Percentiles rank a stretch among this genome's conserved stretches.
Conservation (phyloP, 2,329 filamentous ascomycete genomes). For the Exophiala spinifera region DNA sequence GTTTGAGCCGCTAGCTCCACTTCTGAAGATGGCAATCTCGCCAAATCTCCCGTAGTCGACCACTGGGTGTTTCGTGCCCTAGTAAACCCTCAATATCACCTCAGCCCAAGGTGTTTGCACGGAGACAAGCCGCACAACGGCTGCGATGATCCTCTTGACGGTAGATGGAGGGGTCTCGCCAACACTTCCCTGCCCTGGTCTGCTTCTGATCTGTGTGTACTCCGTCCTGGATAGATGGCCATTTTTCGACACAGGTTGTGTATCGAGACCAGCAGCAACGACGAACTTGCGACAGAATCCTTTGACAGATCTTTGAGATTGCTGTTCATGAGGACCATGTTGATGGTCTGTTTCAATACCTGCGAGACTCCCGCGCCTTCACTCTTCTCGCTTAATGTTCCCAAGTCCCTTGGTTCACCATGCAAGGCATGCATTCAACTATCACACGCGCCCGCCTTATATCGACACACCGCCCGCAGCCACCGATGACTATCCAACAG, state of each 20-base stretch:
- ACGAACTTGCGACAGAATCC: constrained; percentile 5
- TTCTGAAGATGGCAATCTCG: constrained; percentile 18
- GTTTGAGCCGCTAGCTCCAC: not conserved
- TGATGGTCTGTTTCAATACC: not conserved
- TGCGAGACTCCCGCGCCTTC: not conserved
- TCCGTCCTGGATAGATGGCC: no score
- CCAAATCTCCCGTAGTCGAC: constrained; percentile 12
- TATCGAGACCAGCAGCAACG: not conserved
- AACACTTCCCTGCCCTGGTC: not conserved
- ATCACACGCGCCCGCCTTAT: not conserved
- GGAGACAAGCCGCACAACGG: not conserved
- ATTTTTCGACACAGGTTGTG: not conserved
- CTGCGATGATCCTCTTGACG: not conserved
- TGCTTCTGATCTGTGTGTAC: not conserved
- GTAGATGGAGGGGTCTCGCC: not conserved
- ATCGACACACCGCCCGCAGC: not conserved
- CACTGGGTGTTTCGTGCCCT: constrained; percentile 13
- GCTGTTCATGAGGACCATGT: constrained; percentile 3
- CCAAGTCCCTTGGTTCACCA: constrained; percentile 5
- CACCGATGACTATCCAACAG: not conserved
- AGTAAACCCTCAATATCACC: not conserved
- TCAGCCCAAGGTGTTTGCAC: not conserved
- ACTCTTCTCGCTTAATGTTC: constrained; percentile 11
- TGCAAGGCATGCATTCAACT: constrained; percentile 13
- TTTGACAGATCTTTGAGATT: constrained; percentile 2